Evolutionary conservation across 495 filamentous ascomycete species (phyloP).

Genomic region (Aspergillus taichungensis): DNA sequence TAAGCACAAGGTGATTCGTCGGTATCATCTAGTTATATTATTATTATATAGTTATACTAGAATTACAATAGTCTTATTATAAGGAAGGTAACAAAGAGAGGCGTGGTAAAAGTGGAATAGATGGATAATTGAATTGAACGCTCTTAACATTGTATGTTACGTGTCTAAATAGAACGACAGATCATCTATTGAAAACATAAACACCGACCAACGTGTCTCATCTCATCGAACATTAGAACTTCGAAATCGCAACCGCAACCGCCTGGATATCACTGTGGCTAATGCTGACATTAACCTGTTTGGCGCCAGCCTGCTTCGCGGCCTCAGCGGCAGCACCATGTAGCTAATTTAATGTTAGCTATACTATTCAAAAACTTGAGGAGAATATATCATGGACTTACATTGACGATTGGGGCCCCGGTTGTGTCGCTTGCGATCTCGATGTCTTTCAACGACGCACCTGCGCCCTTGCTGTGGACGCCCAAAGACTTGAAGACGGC

Average conservation of each 20-base stretch:
- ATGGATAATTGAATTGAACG: no score
- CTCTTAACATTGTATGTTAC: no score
- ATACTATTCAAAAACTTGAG: neutral
- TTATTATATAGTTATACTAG: no score
- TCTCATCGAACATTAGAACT: constrained; percentile 39
- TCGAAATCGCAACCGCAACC: constrained; percentile 84
- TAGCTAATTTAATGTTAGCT: constrained; percentile 43
- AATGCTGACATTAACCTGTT: constrained; percentile 82
- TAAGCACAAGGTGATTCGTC: no score
- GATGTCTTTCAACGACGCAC: constrained; percentile 87
- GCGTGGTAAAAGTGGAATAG: no score
- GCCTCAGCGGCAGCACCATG: constrained; percentile 73
- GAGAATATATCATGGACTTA: constrained; percentile 46
- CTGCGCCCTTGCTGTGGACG: constrained; percentile 76
- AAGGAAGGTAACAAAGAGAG: no score
- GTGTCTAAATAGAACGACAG: neutral
- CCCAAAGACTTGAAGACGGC: constrained; percentile 97
- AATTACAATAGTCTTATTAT: no score
- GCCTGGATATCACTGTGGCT: constrained; percentile 89
- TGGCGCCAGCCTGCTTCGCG: constrained; percentile 76
- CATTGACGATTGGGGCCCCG: constrained; percentile 74
- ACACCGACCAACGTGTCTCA: constrained; percentile 5
- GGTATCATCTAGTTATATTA: no score
- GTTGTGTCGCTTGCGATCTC: constrained; percentile 75
- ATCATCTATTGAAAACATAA: constrained; percentile 6